Evolutionary conservation across 192 early-diverging fungal species (phyloP).

Genomic region (Linnemannia hyalina): DNA sequence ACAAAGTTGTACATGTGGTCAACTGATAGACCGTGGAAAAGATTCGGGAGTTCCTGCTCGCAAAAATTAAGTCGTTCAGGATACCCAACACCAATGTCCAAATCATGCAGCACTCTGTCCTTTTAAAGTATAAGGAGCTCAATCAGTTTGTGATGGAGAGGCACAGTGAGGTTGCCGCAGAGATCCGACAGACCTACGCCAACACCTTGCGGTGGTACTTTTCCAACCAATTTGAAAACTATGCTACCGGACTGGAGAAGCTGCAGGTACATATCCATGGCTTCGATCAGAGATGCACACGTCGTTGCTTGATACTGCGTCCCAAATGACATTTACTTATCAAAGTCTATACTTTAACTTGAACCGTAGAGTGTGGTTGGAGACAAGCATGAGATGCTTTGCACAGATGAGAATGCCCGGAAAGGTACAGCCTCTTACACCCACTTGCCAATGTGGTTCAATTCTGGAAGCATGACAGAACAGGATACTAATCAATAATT

Average conservation of each 20-base stretch:
- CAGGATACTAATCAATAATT: neutral
- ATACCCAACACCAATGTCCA: slow-evolving; percentile 94
- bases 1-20: neutral
- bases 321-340: neutral
- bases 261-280: slow-evolving; percentile 71
- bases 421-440: slow-evolving; percentile 61
- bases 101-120: slow-evolving; percentile 91
- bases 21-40: slow-evolving; percentile 78
- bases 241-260: slow-evolving; percentile 79
- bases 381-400: slow-evolving; percentile 90
- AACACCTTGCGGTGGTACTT: slow-evolving; percentile 90
- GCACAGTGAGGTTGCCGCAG: slow-evolving; percentile 87
- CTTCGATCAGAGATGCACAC: neutral
- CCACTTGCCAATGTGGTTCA: neutral
- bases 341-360: neutral
- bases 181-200: slow-evolving; percentile 90
- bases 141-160: slow-evolving; percentile 92
- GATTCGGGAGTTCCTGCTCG: slow-evolving; percentile 89
- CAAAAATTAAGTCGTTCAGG: slow-evolving; percentile 87
- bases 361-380: slow-evolving; percentile 68
- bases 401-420: slow-evolving; percentile 82
- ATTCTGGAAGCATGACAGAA: neutral
- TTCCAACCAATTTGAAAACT: slow-evolving; percentile 91
- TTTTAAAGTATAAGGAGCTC: slow-evolving; percentile 93
- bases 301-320: neutral